phyloP scores from a whole-genome alignment of 1,139 yeast species.

The Blastobotrys proliferans region DNA sequence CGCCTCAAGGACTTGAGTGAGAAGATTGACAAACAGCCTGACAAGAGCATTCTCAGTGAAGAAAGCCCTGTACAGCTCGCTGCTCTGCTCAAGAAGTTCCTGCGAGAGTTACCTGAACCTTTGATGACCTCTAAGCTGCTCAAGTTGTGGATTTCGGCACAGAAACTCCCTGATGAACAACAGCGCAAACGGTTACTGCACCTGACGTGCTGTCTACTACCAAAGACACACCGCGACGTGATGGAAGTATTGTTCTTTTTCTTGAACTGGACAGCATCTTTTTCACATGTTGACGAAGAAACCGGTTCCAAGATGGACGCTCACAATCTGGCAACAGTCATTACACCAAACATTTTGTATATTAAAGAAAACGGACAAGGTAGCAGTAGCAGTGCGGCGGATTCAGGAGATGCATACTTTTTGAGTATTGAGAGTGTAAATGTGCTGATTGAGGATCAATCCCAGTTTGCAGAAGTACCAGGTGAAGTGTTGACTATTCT shows the following conservation, averaged over 20 bases:
- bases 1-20: conserved; percentile 71
- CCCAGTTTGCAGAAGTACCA: conserved; percentile 79
- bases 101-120: conserved; percentile 91
- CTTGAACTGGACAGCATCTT: conserved; percentile 93
- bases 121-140: conserved; percentile 72
- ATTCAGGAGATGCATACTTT: conserved; percentile 72
- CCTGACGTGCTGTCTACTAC: conserved; percentile 74
- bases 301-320: conserved; percentile 93
- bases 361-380: conserved; percentile 30
- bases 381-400: conserved; percentile 38
- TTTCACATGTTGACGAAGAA: conserved; percentile 60
- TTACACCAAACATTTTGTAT: conserved; percentile 86
- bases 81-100: conserved; percentile 85
- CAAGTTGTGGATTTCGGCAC: conserved; percentile 78
- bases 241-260: conserved; percentile 83
- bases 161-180: conserved; percentile 45
- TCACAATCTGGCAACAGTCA: conserved; percentile 90
- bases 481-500: conserved; percentile 36
- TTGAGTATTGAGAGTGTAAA: conserved; percentile 89
- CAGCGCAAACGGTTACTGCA: conserved; percentile 58
- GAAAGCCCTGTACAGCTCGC: conserved; percentile 93
- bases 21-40: conserved; percentile 70
- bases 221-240: conserved; percentile 76
- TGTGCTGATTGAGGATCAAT: conserved; percentile 77
- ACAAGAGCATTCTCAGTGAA: conserved; percentile 58